Percentiles rank a stretch among this genome's conserved stretches.
These are phyloP conservation scores for Perkinsus chesapeaki DNA, from an alignment of 169 alveolate species.

Conservation along the genomic window DNA sequence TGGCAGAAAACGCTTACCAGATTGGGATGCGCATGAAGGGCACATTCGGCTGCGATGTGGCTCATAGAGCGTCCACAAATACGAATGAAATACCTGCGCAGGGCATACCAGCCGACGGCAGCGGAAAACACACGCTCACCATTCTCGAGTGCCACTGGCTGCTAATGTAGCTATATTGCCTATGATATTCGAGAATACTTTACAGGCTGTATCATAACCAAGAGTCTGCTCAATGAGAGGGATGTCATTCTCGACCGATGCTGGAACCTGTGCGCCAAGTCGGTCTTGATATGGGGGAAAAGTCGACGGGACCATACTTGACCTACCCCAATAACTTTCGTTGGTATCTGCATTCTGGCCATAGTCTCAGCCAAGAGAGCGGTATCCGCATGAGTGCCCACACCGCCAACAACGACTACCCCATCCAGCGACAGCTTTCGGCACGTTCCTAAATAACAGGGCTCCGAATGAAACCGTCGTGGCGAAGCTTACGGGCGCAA, in stretches of 20 bases:
- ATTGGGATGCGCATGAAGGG: slow-evolving; percentile 91
- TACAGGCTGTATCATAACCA: slow-evolving; percentile 88
- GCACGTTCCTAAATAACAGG: slow-evolving; percentile 40
- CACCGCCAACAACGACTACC: slow-evolving; percentile 73
- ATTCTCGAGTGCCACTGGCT: slow-evolving; percentile 54
- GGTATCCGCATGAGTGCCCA: slow-evolving; percentile 66
- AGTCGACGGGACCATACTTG: background rate
- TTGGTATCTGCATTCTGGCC: slow-evolving; percentile 35
- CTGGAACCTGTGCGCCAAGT: background rate
- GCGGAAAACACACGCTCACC: too few species aligned
- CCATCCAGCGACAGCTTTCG: slow-evolving; percentile 52
- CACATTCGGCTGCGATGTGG: slow-evolving; percentile 81
- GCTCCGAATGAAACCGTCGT: too few species aligned
- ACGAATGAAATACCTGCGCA: slow-evolving; percentile 71
- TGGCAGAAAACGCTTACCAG: slow-evolving; percentile 37
- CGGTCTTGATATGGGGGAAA: background rate
- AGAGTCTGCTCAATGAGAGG: slow-evolving; percentile 44
- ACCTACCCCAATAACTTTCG: slow-evolving; percentile 48
- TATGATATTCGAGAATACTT: slow-evolving; percentile 82
- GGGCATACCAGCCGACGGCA: too few species aligned
- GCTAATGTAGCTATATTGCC: slow-evolving; percentile 93
- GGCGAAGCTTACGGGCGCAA: slow-evolving; percentile 1
- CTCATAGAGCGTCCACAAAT: slow-evolving; percentile 77
- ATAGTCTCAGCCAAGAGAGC: slow-evolving; percentile 56
- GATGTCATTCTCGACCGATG: background rate